Base-by-base conservation (phyloP, 768 basidiomycete species). In the Leucocoprinus leucothites region DNA sequence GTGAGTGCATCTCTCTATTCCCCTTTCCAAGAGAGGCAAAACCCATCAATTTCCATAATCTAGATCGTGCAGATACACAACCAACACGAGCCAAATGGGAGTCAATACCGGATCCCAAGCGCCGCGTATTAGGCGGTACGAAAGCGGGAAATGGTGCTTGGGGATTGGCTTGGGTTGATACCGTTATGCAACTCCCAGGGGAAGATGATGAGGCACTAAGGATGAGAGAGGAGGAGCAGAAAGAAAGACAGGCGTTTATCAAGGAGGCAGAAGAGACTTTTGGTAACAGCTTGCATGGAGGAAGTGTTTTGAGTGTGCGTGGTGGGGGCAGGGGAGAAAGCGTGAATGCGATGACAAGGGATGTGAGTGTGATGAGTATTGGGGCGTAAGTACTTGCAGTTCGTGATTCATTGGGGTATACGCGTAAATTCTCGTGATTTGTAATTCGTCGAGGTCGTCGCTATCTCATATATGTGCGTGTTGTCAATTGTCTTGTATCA, bases 121-220 rank as follows among this genome's bases (percentile, higher is more conserved):
- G 58, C 58, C 73, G 72, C 1, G 69, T 89, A 19, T 71, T 89
- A 7, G 89, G 88, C 0, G 88, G 87, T 2, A 81, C 85, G 0
- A 89, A 88, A 66, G 81, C 80, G 1, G 91, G 92, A 6, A 84
- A 87, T 61, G 84, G 82, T 0, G 89, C 87, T 3, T 93, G 91
- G 92, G 89, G 80, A 0, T 66, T 93, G 48, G 87, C 88, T 3
- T 90, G 87, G 82, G 76, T 91, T 18, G 91, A 91, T 61, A 82
- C 80, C 0, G 63, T 77, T 51, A 77, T 80, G 76, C 74, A 78
- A 44, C 54, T 68, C 3, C 62, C 67, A 5, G 61, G 59, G 9
- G 43, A 55, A 28, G 53, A 55, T 18, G 46, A 41, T 40, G 53
- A 55, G 18, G 38, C 36, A 41, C 53, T 13, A 18, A 28, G 38